Evolutionary conservation across 768 basidiomycete species (phyloP).

Genomic region (Boletus huronensis): DNA sequence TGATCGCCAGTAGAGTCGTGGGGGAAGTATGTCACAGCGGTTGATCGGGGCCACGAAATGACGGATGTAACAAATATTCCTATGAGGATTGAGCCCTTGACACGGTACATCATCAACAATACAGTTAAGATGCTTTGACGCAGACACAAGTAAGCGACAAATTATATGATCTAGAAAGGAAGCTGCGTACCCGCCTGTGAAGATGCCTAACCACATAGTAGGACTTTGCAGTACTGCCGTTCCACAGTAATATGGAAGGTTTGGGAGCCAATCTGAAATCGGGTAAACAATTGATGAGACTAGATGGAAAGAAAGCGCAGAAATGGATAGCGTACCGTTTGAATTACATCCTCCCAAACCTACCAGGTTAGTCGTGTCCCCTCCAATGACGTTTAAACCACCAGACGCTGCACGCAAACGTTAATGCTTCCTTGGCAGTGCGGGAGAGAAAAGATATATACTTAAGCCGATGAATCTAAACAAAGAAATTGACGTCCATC

Average conservation of each 20-base stretch:
- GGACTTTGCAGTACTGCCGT: conserved; percentile 65
- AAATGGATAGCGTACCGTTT: conserved; percentile 34
- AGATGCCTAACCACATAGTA: conserved; percentile 86
- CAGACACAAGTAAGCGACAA: conserved; percentile 2
- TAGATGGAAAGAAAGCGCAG: conserved; percentile 1
- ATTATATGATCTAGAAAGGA: background rate
- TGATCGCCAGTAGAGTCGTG: conserved; percentile 63
- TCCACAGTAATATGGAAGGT: conserved; percentile 58
- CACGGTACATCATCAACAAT: conserved; percentile 78
- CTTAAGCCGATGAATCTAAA: conserved; percentile 71
- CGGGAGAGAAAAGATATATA: conserved; percentile 28
- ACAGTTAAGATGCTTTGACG: conserved; percentile 62
- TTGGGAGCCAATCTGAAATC: conserved; percentile 39
- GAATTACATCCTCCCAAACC: conserved; percentile 72
- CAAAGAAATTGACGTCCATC: conserved; percentile 11
- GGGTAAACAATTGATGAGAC: conserved; percentile 5
- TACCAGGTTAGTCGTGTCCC: conserved; percentile 65
- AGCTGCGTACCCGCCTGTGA: conserved; percentile 68
- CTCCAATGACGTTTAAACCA: conserved; percentile 75
- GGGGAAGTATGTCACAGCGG: conserved; percentile 79
- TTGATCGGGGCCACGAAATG: conserved; percentile 85
- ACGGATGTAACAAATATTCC: conserved; percentile 83
- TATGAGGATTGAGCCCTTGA: conserved; percentile 78
- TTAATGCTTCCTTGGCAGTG: background rate
- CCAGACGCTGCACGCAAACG: conserved; percentile 42